Conservation (phyloP, 495 filamentous ascomycete genomes). For the Tuber umbilicatum region DNA sequence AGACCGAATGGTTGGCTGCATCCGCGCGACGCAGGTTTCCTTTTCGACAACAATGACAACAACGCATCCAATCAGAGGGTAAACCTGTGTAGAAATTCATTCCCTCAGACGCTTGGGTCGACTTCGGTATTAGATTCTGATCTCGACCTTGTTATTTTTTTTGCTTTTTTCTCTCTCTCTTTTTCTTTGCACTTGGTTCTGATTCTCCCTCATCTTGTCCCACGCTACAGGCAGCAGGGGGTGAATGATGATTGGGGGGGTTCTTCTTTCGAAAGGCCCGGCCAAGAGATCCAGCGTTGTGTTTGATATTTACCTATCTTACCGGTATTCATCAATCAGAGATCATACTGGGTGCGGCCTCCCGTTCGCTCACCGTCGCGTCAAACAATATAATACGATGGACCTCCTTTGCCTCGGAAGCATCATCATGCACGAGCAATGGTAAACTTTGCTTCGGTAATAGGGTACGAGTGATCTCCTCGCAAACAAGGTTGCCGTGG, state of each 20-base stretch:
- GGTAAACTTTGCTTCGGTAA: background rate
- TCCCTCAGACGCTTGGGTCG: background rate
- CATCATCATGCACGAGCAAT: conserved; percentile 3
- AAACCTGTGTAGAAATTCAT: background rate
- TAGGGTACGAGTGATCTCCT: background rate
- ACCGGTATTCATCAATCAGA: conserved; percentile 20
- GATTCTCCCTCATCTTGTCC: background rate
- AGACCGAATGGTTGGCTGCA: conserved; percentile 24
- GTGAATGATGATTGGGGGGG: background rate
- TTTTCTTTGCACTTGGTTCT: background rate
- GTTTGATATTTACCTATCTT: conserved; percentile 24
- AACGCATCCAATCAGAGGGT: conserved; percentile 25
- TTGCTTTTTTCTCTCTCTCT: background rate
- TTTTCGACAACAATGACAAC: background rate
- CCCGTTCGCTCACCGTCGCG: conserved; percentile 3
- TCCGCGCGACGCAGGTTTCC: conserved; percentile 13
- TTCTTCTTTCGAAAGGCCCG: background rate
- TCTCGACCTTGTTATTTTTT: background rate
- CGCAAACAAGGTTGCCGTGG: background rate
- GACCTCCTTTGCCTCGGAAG: conserved; percentile 28
- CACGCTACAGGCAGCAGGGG: background rate
- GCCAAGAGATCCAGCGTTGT: background rate
- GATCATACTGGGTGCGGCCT: conserved; percentile 21
- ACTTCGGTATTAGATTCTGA: background rate
- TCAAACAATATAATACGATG: background rate